Evolutionary conservation across 352 stramenopile species (phyloP).

Genomic region (Phytophthora litchii): DNA sequence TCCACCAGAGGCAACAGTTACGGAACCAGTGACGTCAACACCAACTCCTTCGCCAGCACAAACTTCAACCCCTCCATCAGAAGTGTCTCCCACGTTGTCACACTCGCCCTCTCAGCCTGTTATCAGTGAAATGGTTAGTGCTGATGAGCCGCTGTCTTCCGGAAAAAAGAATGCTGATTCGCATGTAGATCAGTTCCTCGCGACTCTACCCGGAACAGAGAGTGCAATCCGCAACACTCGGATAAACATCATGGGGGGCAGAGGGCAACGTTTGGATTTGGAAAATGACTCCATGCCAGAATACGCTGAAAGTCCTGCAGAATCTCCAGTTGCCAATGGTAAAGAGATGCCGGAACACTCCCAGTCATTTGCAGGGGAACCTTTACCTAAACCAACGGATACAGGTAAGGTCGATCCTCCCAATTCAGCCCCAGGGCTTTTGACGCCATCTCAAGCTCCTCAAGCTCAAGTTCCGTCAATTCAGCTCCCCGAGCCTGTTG

Average conservation of each 20-base stretch:
- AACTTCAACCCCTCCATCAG: not conserved
- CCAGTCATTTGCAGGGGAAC: slow-evolving; percentile 34
- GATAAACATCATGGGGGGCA: slow-evolving; percentile 93
- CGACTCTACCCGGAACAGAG: slow-evolving; percentile 90
- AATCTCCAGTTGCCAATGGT: slow-evolving; percentile 21
- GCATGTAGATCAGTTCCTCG: slow-evolving; percentile 78
- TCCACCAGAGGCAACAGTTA: not conserved
- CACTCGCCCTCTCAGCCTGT: slow-evolving; percentile 30
- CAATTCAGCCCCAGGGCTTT: slow-evolving; percentile 39
- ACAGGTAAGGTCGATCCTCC: slow-evolving; percentile 20
- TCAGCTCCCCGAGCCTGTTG: slow-evolving; percentile 38
- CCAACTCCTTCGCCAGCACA: slow-evolving; percentile 4
- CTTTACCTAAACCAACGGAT: not conserved
- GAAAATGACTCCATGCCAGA: slow-evolving; percentile 54
- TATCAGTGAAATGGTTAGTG: slow-evolving; percentile 33
- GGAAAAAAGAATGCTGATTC: slow-evolving; percentile 42
- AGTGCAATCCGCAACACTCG: slow-evolving; percentile 90
- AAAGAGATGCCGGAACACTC: slow-evolving; percentile 32
- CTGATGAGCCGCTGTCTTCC: slow-evolving; percentile 63
- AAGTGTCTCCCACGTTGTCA: slow-evolving; percentile 14
- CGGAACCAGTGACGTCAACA: not conserved
- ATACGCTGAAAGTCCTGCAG: slow-evolving; percentile 41
- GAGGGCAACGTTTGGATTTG: slow-evolving; percentile 87
- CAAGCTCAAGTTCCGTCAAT: slow-evolving; percentile 32
- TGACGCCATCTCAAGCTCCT: slow-evolving; percentile 36